Conservation (phyloP, 306 rosid species). For the Cicer bijugum region DNA sequence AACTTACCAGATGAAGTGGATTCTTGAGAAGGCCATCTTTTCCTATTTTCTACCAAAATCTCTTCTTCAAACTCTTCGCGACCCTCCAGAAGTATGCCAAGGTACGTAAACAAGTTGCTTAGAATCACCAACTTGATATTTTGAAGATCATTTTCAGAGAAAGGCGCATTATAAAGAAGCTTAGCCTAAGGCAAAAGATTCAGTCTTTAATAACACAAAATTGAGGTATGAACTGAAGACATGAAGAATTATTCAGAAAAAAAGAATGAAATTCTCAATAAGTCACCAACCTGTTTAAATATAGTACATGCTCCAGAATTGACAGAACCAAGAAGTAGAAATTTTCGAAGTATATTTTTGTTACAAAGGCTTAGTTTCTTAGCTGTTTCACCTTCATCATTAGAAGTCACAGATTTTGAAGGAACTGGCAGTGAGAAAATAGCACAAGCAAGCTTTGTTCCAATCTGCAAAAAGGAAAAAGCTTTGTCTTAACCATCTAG, state of each 20-base stretch:
- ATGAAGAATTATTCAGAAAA: slow-evolving; percentile 22
- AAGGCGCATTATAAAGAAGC: slow-evolving; percentile 64
- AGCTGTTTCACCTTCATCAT: slow-evolving; percentile 44
- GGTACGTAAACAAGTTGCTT: slow-evolving; percentile 68
- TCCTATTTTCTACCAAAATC: slow-evolving; percentile 53
- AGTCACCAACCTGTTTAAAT: slow-evolving; percentile 72
- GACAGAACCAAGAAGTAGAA: slow-evolving; percentile 73
- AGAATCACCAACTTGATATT: slow-evolving; percentile 72
- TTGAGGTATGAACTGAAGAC: slow-evolving; percentile 20
- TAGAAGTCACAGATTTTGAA: slow-evolving; percentile 35
- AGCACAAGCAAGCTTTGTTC: slow-evolving; percentile 54
- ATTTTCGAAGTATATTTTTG: slow-evolving; percentile 47
- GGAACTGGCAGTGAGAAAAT: slow-evolving; percentile 66
- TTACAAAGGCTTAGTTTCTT: neutral
- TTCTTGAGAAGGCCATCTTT: slow-evolving; percentile 47
- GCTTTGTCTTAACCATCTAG: too few relatives aligned
- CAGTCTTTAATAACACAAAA: slow-evolving; percentile 37
- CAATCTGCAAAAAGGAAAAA: slow-evolving; percentile 46
- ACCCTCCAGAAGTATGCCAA: slow-evolving; percentile 70
- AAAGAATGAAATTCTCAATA: slow-evolving; percentile 4
- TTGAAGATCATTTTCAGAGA: slow-evolving; percentile 72
- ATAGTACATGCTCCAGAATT: slow-evolving; percentile 82
- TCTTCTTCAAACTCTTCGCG: slow-evolving; percentile 75
- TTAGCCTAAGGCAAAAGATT: slow-evolving; percentile 64
- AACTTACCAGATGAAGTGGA: slow-evolving; percentile 62